Conservation (phyloP, 163 green algal genomes). For the Chloromonas sp. region DNA sequence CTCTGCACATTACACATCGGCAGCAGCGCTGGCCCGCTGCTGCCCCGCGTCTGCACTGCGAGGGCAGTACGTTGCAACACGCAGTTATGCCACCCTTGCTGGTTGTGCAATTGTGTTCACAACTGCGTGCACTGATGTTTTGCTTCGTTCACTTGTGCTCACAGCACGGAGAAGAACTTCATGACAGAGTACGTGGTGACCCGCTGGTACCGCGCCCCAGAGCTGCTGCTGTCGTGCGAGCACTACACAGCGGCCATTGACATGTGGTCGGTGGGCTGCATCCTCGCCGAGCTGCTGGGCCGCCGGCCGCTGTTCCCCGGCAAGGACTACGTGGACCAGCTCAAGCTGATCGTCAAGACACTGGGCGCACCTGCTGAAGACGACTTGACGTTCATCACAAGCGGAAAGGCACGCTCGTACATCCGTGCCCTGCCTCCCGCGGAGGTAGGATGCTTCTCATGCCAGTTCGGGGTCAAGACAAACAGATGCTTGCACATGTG, state of each 20-base stretch:
- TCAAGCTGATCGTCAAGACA: slow-evolving; percentile 89
- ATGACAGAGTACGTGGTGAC: slow-evolving; percentile 91
- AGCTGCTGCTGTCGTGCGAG: slow-evolving; percentile 91
- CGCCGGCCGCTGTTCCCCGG: slow-evolving; percentile 90
- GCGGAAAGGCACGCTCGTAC: slow-evolving; percentile 78
- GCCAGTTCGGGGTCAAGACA: background rate
- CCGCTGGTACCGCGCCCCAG: slow-evolving; percentile 92
- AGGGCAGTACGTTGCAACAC: too few species aligned
- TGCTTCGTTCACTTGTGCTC: background rate
- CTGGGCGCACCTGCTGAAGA: slow-evolving; percentile 84
- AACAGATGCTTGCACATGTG: too few species aligned
- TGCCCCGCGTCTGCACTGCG: background rate
- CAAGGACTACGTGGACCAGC: slow-evolving; percentile 97
- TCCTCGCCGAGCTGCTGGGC: slow-evolving; percentile 93
- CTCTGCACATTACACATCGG: background rate
- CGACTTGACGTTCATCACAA: slow-evolving; percentile 87
- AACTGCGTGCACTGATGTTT: too few species aligned
- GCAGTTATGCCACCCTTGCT: too few species aligned
- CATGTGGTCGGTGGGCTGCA: slow-evolving; percentile 97
- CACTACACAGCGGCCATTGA: slow-evolving; percentile 94
- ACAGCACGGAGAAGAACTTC: slow-evolving; percentile 60
- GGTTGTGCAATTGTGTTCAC: too few species aligned
- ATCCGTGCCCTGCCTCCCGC: slow-evolving; percentile 72
- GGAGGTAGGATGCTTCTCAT: slow-evolving; percentile 34
- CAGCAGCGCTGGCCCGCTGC: background rate